A percentile compares a stretch with the other conserved stretches of the same genome.
These are phyloP conservation scores for Elongisporangium prolatum DNA, from an alignment of 352 stramenopile species.

Conservation along the genomic window DNA sequence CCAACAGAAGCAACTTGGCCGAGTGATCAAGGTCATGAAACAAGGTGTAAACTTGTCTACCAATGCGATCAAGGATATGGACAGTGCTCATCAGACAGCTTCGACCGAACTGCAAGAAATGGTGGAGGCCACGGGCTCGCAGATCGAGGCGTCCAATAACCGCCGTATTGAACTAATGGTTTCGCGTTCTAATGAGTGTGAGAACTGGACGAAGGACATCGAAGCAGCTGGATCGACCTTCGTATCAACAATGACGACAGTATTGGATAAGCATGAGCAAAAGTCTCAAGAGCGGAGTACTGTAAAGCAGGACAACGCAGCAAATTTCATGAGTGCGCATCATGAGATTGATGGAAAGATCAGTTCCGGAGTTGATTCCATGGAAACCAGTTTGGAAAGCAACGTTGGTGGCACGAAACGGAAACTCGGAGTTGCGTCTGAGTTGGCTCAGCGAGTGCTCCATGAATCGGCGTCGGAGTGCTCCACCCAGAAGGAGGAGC, in stretches of 20 bases:
- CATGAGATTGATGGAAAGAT: constrained; percentile 22
- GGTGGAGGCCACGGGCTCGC: constrained; percentile 19
- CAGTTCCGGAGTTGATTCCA: constrained; percentile 13
- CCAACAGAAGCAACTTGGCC: constrained; percentile 32
- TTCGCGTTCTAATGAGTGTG: constrained; percentile 16
- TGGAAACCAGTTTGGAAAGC: constrained; percentile 23
- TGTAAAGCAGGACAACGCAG: constrained; percentile 13
- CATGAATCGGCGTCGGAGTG: constrained; percentile 20
- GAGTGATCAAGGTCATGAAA: constrained; percentile 28
- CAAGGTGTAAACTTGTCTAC: constrained; percentile 31
- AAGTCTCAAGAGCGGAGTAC: constrained; percentile 14
- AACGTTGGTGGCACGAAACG: constrained; percentile 26
- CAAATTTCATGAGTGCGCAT: constrained; percentile 28
- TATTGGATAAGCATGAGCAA: constrained; percentile 12
- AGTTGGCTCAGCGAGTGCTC: constrained; percentile 20
- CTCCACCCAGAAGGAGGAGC: constrained; percentile 24
- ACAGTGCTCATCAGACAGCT: constrained; percentile 22
- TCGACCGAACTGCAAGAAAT: constrained; percentile 17
- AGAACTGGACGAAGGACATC: constrained; percentile 11
- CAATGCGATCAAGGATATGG: constrained; percentile 23
- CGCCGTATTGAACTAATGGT: constrained; percentile 22
- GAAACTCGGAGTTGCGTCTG: constrained; percentile 19
- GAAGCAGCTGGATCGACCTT: constrained; percentile 10
- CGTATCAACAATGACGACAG: constrained; percentile 6
- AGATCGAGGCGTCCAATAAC: constrained; percentile 12